Percentiles rank a stretch among this genome's conserved stretches.
phyloP scores from a whole-genome alignment of 495 filamentous ascomycete species.

The Aspergillus olivimuriae region DNA sequence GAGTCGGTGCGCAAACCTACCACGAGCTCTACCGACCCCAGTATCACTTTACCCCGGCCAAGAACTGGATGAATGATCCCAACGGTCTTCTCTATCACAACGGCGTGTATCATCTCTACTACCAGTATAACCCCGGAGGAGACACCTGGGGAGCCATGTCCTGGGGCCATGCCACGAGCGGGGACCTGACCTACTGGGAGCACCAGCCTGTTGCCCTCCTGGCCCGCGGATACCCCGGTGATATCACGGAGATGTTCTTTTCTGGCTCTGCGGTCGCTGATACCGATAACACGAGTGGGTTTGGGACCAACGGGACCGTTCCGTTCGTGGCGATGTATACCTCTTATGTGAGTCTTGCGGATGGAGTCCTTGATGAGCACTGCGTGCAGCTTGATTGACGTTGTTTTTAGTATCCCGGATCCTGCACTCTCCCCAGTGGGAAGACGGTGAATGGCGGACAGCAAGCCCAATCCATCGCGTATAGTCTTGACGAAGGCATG shows the following conservation, averaged over 20 bases:
- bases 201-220: conserved; percentile 31
- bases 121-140: conserved; percentile 35
- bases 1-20: too few relatives aligned
- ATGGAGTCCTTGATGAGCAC: too few relatives aligned
- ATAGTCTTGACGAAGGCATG: conserved; percentile 48
- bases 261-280: conserved; percentile 48
- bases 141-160: conserved; percentile 30
- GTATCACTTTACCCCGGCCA: conserved; percentile 47
- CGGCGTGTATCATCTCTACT: conserved; percentile 34
- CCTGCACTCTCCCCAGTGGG: conserved; percentile 21
- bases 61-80: conserved; percentile 55
- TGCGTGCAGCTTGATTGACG: neutral
- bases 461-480: conserved; percentile 51
- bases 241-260: conserved; percentile 44
- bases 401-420: conserved; percentile 11
- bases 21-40: conserved; percentile 38
- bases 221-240: conserved; percentile 35
- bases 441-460: conserved; percentile 25
- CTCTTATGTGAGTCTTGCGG: conserved; percentile 33
- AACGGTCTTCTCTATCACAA: conserved; percentile 46
- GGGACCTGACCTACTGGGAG: conserved; percentile 34
- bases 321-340: conserved; percentile 55
- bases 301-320: conserved; percentile 36
- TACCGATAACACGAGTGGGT: conserved; percentile 51
- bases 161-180: conserved; percentile 38